Evolutionary conservation across 768 basidiomycete genomes (phyloP).

Genomic region (Sporobolomyces roseus): DNA sequence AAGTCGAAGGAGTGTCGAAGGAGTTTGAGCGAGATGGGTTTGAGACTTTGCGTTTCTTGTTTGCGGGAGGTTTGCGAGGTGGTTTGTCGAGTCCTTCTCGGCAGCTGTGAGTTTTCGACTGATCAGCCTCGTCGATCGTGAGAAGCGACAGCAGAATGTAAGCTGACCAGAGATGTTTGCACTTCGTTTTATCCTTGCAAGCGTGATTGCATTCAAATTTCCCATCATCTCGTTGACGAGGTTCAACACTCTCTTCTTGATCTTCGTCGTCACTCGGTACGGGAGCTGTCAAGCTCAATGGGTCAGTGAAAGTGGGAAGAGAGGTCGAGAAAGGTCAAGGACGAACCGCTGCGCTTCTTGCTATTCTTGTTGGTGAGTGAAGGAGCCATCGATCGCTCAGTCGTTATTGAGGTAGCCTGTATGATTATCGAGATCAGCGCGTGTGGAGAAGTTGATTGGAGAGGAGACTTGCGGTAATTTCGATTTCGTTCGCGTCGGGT

Average conservation of each 20-base stretch:
- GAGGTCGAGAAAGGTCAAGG: no score
- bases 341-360: no score
- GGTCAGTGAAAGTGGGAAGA: no score
- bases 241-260: constrained; percentile 2
- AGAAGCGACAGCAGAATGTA: neutral
- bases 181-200: constrained; percentile 22
- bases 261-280: neutral
- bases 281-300: neutral
- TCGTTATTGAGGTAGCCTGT: no score
- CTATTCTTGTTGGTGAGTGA: no score
- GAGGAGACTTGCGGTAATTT: neutral
- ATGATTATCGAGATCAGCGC: no score
- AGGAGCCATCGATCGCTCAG: no score
- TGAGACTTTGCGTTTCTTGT: constrained; percentile 5
- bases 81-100: constrained; percentile 37
- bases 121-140: no score
- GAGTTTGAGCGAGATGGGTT: neutral
- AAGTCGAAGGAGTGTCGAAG: neutral
- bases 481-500: neutral
- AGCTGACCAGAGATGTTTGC: constrained; percentile 27
- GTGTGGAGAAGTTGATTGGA: no score
- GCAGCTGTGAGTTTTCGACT: no score
- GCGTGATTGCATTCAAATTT: constrained; percentile 39
- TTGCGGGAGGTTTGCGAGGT: neutral
- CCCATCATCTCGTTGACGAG: constrained; percentile 20